Evolutionary conservation across 805 yeast genomes (phyloP), one percentile per base, ranked within the genome.

Genomic region (Saccharomycopsis sp.): DNA sequence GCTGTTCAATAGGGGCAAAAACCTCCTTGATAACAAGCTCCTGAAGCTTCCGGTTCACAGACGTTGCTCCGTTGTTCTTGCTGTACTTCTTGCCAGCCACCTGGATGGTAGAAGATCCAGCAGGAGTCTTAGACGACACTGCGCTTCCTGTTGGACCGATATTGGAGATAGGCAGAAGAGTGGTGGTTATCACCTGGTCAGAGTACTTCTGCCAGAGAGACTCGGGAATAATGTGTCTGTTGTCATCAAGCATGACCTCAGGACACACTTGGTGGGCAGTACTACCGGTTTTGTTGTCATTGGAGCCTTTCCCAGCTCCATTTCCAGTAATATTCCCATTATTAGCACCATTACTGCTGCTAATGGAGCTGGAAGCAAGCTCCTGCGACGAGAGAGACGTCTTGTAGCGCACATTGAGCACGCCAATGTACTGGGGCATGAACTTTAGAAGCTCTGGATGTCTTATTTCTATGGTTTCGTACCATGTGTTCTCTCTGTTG

Each of bases 341-440:
- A 44, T 44, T 44, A n/a, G n/a, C n/a, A n/a, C 49, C 20, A 44
- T 44, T 44, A 15, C 17, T 44, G 20, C 17, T 44, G 20, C 49
- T 44, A 8, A n/a, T n/a, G n/a, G n/a, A n/a, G n/a, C n/a, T n/a
- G n/a, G n/a, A n/a, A 57, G 47, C 59, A 52, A 67, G 62, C 14
- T 67, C 70, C 47, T 68, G 67, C 22, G 64, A 64, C 25, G 68
- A 63, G 42, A 75, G 68, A 42, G 78, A 70, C 61, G 83, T 79
- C 57, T 81, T 76, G 68, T 91, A 93, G 59, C 98, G 79, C 2
- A 93, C 98, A 69, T 93, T 93, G 58, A 93, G 74, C 1, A 93
- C 97, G 3, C 99, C 99, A 57, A 93, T 89, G 70, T 94, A 94
- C 63, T 83, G 81, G 1, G 99, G 99, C 96, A 94, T 87, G 71